Evolutionary conservation across 192 early-diverging fungal genomes (phyloP).

Genomic region (Backusella circina): DNA sequence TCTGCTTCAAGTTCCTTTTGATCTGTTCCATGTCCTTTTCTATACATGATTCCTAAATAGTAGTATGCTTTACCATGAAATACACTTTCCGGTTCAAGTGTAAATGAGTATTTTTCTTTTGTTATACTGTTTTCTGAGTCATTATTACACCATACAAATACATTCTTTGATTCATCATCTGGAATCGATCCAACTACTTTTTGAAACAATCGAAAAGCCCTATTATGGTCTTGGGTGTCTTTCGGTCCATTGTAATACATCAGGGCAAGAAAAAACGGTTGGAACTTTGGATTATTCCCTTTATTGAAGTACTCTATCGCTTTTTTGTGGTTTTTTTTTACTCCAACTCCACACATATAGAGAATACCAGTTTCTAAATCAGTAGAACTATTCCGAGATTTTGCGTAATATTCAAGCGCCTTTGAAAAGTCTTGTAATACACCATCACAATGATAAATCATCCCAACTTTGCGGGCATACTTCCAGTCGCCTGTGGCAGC

Average conservation of each 20-base stretch:
- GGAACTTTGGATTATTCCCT: rapidly evolving
- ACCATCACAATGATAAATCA: too few relatives aligned
- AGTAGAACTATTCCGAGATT: too few relatives aligned
- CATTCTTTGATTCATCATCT: neutral
- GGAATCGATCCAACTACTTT: neutral
- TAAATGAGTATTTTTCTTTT: neutral
- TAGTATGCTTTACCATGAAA: neutral
- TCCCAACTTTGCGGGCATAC: too few relatives aligned
- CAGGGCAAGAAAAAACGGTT: neutral
- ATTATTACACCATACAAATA: neutral
- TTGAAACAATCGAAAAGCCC: neutral
- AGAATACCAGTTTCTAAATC: too few relatives aligned
- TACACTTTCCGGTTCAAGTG: neutral
- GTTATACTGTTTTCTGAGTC: neutral
- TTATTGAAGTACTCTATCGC: neutral
- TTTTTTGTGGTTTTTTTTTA: neutral
- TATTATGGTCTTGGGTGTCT: neutral
- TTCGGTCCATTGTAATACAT: neutral
- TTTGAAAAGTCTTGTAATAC: too few relatives aligned
- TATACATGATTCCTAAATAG: neutral
- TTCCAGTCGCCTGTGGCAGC: too few relatives aligned
- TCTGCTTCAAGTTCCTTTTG: neutral
- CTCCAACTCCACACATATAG: neutral
- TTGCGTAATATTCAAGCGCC: too few relatives aligned
- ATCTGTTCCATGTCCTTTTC: neutral